phyloP scores from a whole-genome alignment of 495 filamentous ascomycete species.

The Xylaria cubensis region DNA sequence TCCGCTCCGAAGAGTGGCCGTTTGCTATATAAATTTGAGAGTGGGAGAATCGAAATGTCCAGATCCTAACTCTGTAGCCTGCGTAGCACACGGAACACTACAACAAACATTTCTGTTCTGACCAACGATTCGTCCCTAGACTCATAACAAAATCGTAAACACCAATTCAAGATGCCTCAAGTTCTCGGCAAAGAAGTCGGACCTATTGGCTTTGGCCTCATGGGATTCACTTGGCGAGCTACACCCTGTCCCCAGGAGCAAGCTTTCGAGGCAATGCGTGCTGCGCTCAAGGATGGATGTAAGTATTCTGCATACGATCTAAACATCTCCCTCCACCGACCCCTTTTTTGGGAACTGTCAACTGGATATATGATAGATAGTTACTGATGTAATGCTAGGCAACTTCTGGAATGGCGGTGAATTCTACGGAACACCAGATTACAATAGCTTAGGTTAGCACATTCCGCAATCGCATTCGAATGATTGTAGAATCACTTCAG shows the following conservation, averaged over 20 bases:
- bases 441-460: constrained; percentile 58
- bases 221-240: constrained; percentile 76
- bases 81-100: background rate
- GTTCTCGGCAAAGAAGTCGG: constrained; percentile 59
- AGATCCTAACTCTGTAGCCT: background rate
- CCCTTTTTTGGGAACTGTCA: background rate
- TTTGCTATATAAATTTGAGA: background rate
- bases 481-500: no score
- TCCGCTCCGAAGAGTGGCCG: background rate
- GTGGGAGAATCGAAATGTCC: background rate
- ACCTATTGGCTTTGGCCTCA: constrained; percentile 63
- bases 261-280: constrained; percentile 70
- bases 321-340: no score
- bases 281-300: constrained; percentile 65
- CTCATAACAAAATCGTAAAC: background rate
- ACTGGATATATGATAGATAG: background rate
- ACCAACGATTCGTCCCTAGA: background rate
- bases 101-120: background rate
- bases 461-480: background rate
- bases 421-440: constrained; percentile 74
- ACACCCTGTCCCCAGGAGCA: constrained; percentile 62
- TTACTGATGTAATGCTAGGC: constrained; percentile 26
- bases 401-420: constrained; percentile 84
- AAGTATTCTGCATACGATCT: background rate
- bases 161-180: constrained; percentile 48